Percentiles rank a stretch among this genome's conserved stretches.
phyloP scores from a whole-genome alignment of 768 basidiomycete species.

The Chalciporus piperatus region DNA sequence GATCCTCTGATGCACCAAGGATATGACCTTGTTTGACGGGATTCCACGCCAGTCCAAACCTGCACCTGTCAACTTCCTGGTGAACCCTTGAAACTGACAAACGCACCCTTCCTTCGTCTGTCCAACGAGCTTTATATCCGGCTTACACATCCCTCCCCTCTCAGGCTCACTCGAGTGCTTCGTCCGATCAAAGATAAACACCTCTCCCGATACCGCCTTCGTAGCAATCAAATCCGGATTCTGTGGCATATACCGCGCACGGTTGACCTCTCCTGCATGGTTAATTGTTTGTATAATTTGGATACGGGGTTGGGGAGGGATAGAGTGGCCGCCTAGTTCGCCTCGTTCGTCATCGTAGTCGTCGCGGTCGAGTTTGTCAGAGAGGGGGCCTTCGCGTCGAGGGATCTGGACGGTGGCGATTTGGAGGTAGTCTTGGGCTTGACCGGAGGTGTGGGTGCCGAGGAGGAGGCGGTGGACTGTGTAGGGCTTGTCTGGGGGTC shows the following conservation, averaged over 20 bases:
- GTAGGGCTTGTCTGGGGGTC: slow-evolving; percentile 90
- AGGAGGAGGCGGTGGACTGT: slow-evolving; percentile 91
- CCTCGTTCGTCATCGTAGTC: slow-evolving; percentile 92
- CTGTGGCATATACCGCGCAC: slow-evolving; percentile 99
- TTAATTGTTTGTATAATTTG: slow-evolving; percentile 93
- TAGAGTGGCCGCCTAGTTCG: slow-evolving; percentile 90
- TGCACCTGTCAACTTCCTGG: slow-evolving; percentile 30
- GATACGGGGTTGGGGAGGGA: slow-evolving; percentile 82
- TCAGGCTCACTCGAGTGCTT: slow-evolving; percentile 95
- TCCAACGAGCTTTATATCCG: slow-evolving; percentile 87
- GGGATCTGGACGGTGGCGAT: slow-evolving; percentile 95
- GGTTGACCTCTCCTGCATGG: slow-evolving; percentile 93
- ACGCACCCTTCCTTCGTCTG: slow-evolving; percentile 91
- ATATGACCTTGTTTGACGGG: slow-evolving; percentile 79
- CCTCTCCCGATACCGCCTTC: slow-evolving; percentile 87
- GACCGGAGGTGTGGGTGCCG: slow-evolving; percentile 95
- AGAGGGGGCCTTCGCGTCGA: slow-evolving; percentile 65
- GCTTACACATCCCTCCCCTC: slow-evolving; percentile 77
- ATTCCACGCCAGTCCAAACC: slow-evolving; percentile 95
- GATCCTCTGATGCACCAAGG: slow-evolving; percentile 91
- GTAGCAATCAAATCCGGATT: slow-evolving; percentile 97
- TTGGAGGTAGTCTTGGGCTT: slow-evolving; percentile 91
- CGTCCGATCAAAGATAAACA: slow-evolving; percentile 93
- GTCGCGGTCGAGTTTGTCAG: slow-evolving; percentile 73
- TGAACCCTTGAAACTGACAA: background rate